phyloP scores from a whole-genome alignment of 108 stramenopile species.

The Pseudonitzschia delicatissima region DNA sequence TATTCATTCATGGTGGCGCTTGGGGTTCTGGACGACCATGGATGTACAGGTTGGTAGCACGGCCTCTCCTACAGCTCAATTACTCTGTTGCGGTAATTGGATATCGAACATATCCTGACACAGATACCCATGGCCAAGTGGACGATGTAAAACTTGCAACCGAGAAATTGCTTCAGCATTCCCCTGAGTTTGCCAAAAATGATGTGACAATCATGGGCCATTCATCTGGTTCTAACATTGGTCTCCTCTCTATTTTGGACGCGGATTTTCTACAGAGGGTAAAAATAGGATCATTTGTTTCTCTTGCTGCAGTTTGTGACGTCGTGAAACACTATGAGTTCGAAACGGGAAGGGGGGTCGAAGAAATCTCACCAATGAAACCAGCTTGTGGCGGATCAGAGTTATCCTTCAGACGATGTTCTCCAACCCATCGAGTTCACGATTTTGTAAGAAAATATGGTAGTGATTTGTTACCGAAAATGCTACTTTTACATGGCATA shows the following conservation, averaged over 20 bases:
- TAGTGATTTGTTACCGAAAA: not conserved
- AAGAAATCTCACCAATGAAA: constrained; percentile 32
- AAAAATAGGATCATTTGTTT: constrained; percentile 20
- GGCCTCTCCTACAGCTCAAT: constrained; percentile 31
- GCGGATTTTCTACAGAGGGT: not conserved
- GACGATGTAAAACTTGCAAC: constrained; percentile 21
- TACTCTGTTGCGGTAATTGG: constrained; percentile 29
- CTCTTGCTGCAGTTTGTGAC: constrained; percentile 32
- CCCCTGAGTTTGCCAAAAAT: not conserved
- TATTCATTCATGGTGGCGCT: constrained; percentile 52
- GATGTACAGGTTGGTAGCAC: constrained; percentile 33
- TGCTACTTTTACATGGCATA: not conserved
- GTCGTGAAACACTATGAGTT: constrained; percentile 34
- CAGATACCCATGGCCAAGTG: constrained; percentile 29
- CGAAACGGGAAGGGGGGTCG: constrained; percentile 29
- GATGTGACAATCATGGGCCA: constrained; percentile 30
- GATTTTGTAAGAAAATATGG: not conserved
- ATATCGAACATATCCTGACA: constrained; percentile 45
- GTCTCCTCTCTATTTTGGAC: constrained; percentile 6
- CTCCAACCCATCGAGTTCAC: not conserved
- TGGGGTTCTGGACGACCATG: constrained; percentile 40
- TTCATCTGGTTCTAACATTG: constrained; percentile 38
- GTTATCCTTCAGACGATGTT: not conserved
- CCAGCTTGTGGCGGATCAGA: constrained; percentile 18
- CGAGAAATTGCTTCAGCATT: not conserved